phyloP scores from a whole-genome alignment of 176 grass and related monocot genomes.

The Ensete ventricosum region DNA sequence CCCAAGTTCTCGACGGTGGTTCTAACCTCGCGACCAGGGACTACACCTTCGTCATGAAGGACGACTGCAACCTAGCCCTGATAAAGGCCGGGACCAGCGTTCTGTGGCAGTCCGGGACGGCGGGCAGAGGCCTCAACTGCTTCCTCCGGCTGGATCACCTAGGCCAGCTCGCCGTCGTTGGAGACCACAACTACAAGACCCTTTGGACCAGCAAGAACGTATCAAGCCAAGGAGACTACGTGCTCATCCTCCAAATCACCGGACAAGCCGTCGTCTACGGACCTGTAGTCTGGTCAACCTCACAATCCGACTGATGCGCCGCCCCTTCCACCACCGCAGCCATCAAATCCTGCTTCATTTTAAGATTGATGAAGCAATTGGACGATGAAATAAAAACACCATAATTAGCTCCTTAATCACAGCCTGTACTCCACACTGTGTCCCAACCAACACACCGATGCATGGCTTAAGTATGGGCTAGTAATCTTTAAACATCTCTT shows the following conservation, averaged over 20 bases:
- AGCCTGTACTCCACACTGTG: no score
- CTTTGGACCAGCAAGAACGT: not conserved
- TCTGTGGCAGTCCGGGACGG: slow-evolving; percentile 4
- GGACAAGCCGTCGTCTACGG: slow-evolving; percentile 12
- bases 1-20: not conserved
- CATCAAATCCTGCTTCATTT: no score
- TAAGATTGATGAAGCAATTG: no score
- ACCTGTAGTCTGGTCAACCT: not conserved
- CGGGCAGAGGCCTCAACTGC: not conserved
- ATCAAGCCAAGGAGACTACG: not conserved
- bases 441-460: no score
- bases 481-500: no score
- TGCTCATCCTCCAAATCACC: slow-evolving; percentile 8
- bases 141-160: slow-evolving; percentile 5
- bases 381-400: no score
- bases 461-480: no score
- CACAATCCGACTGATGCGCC: no score
- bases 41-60: slow-evolving; percentile 1
- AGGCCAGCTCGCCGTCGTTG: not conserved
- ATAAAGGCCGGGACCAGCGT: not conserved
- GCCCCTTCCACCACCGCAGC: no score
- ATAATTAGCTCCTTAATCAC: no score
- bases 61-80: slow-evolving; percentile 3
- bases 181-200: not conserved
- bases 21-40: not conserved